Base-by-base conservation (phyloP, 306 rosid species). In the Corylus americana region DNA sequence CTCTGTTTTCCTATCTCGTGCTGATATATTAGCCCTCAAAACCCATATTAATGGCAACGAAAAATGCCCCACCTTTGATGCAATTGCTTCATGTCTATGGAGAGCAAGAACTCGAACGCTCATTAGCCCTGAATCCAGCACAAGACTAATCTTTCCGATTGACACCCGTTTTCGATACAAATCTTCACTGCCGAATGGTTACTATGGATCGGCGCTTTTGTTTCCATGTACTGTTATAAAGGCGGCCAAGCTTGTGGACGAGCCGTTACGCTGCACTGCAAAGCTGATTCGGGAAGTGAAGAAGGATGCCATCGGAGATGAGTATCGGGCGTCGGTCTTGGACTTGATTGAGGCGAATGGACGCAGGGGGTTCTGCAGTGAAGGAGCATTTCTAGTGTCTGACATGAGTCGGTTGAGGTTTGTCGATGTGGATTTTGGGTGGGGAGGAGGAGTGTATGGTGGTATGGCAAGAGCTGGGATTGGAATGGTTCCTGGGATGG, bases 401-500 rank as follows among this genome's bases (percentile, higher is more conserved):
- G 83, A 80, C 64, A 80, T 74, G 83, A 80, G 62, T 10, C 71
- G 79, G 6, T 47, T 80, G 49, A 47, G 71, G 67, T 66, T 80
- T 31, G 31, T 20, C 4, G 70, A 75, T 37, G 8, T 81, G 17
- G 80, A 81, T 50, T 70, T 70, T 16, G 76, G 76, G 35, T 58
- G 77, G 74, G 73, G 73, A 11, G 17, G n/a, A 48, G 84, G 66
- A 7, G 22, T 67, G 22, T 59, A 75, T 48, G 80, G 77, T 9
- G 77, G 80, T 16, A 73, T 80, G 3, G 72, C 80, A 5, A 75
- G 73, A 59, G 80, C 80, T 42, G 77, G 84, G 27, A 81, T 80
- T 16, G 73, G 73, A 4, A 81, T 70, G 84, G 84, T 70, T 14
- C 75, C 84, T 22, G 73, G 73, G 10, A 81, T 75, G 84, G 80